These are phyloP conservation scores for Diaporthe sp. DNA, from an alignment of 2,329 filamentous ascomycete genomes.

Conservation along the genomic window DNA sequence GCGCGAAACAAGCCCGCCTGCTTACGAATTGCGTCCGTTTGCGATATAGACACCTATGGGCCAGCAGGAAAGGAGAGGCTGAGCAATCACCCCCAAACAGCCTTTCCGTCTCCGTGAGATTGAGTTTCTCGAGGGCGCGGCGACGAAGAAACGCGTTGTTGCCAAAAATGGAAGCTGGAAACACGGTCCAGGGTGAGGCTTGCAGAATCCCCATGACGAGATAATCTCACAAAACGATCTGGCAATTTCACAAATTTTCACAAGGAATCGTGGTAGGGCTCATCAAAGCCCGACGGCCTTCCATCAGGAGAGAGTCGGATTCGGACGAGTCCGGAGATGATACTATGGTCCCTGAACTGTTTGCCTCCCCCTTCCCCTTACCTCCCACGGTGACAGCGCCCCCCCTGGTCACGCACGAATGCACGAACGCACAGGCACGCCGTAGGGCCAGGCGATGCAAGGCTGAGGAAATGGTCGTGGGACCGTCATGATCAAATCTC, in stretches of 20 bases:
- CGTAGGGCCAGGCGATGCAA: conserved; percentile 35
- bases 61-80: not conserved
- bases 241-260: conserved; percentile 24
- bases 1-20: conserved; percentile 7
- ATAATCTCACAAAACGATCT: conserved; percentile 23
- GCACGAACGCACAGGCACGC: conserved; percentile 20
- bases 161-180: conserved; percentile 21
- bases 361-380: conserved; percentile 6
- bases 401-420: not conserved
- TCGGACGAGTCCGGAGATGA: conserved; percentile 39
- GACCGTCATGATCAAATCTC: conserved; percentile 27
- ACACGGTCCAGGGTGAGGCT: conserved; percentile 6
- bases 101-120: conserved; percentile 7
- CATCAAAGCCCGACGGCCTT: conserved; percentile 20
- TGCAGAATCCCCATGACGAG: conserved; percentile 1
- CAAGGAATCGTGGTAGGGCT: conserved; percentile 21
- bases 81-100: not conserved
- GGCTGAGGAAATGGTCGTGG: conserved; percentile 28
- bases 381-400: conserved; percentile 8
- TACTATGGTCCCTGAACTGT: conserved; percentile 27
- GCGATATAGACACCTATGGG: not conserved
- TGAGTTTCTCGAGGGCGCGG: not conserved
- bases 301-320: conserved; percentile 29
- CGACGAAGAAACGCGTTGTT: not conserved
- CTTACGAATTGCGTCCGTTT: conserved; percentile 5